Base-by-base conservation (phyloP, 805 yeast genomes). In the Myxozyma neglecta region DNA sequence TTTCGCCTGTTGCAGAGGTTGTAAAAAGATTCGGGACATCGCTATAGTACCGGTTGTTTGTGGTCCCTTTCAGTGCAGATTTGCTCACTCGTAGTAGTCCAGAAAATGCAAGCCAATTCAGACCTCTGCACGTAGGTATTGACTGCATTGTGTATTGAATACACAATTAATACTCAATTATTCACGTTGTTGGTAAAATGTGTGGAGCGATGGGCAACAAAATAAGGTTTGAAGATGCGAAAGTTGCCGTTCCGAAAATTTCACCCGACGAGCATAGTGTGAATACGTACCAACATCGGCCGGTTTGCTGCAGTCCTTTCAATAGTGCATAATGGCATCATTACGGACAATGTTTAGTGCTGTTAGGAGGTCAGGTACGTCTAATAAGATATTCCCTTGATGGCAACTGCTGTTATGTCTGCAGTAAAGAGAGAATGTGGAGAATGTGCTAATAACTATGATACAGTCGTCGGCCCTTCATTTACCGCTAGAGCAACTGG, bases 321-420 rank as follows among this genome's bases (percentile, higher is more conserved):
- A 42, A 40, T 11, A 16, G 35, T 18, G 8, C 49, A 40, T 13
- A 37, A 61, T 61, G 65, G 42, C 57, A 32, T 42, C 56, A 6
- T 16, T 57, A 11, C 58, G 47, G 34, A 53, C 62, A n/a, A 14
- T 61, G 36, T 57, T 61, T 13, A 42, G 57, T 18, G 46, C 54
- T 34, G 47, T 43, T 34, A 57, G 62, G 36, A 53, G 65, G 42
- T 52, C 59, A 16, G 54, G 65, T 61, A 46, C n/a, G 62, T 57
- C 7, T n/a, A n/a, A 6, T 13, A 39, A n/a, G 6, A n/a, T 39
- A 6, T 24, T 5, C 5, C 29, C 5, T 24, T 24, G 29, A 24
- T 24, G 29, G 5, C 13, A 39, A 13, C 16, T 39, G 42, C 42
- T 39, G 16, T 39, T 39, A 39, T 13, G 42, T n/a, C 16, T 13